Percentiles rank a stretch among this genome's conserved stretches.
Evolutionary conservation across 192 early-diverging fungal species (phyloP).

Genomic region (Glomus cerebriforme): DNA sequence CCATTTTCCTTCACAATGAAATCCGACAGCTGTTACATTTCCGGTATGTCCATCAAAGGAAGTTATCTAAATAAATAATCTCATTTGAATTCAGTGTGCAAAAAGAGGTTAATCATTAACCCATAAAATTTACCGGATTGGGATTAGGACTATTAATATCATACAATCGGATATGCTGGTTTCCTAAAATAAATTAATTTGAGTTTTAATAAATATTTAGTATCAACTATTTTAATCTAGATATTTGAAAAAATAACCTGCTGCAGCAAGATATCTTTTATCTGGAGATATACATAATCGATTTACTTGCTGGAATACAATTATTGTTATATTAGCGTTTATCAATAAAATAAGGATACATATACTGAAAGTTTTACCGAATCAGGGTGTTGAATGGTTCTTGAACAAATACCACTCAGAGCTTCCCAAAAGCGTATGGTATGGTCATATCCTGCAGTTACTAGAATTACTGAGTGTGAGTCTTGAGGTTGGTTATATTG

Average conservation of each 20-base stretch:
- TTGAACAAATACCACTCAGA: constrained; percentile 60
- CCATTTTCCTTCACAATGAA: constrained; percentile 72
- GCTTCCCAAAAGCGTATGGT: constrained; percentile 79
- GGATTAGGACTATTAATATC: constrained; percentile 80
- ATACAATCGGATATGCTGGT: constrained; percentile 80
- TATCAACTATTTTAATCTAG: neutral
- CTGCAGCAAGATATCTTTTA: constrained; percentile 82
- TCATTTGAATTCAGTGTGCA: neutral
- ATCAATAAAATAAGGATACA: neutral
- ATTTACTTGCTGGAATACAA: constrained; percentile 75
- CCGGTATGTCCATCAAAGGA: constrained; percentile 64
- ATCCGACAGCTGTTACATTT: constrained; percentile 62
- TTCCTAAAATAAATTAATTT: constrained; percentile 49
- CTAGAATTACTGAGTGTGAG: constrained; percentile 57
- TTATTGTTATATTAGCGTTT: neutral
- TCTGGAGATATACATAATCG: constrained; percentile 84
- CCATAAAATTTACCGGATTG: constrained; percentile 59
- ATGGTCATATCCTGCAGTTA: constrained; percentile 81
- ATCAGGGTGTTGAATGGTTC: constrained; percentile 80
- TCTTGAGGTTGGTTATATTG: constrained; percentile 54
- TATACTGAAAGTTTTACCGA: constrained; percentile 52
- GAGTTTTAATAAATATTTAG: neutral
- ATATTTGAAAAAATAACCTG: constrained; percentile 48
- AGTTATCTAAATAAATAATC: constrained; percentile 37
- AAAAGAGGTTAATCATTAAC: neutral